phyloP scores from a whole-genome alignment of 805 yeast species.

The Candida silvicultrix region DNA sequence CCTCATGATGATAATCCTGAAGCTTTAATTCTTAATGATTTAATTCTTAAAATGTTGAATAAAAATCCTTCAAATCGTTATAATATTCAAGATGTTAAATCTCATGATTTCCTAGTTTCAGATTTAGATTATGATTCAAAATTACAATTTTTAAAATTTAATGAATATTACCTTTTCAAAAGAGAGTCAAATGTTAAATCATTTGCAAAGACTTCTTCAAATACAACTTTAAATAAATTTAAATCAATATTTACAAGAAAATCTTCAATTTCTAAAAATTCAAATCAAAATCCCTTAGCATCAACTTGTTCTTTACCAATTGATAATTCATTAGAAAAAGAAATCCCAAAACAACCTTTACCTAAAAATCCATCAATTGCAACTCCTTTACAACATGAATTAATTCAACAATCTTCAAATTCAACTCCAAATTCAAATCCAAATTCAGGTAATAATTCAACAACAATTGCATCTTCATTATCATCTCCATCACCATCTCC shows the following conservation, averaged over 20 bases:
- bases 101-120: conserved; percentile 70
- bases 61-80: conserved; percentile 70
- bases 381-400: conserved; percentile 3
- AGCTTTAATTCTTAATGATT: conserved; percentile 32
- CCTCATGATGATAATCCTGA: conserved; percentile 5
- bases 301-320: conserved; percentile 7
- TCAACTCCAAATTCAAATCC: background rate
- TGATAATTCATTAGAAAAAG: background rate
- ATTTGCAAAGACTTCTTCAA: conserved; percentile 3
- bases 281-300: background rate
- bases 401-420: background rate
- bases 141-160: conserved; percentile 15
- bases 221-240: conserved; percentile 16
- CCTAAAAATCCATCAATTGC: background rate
- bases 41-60: conserved; percentile 54
- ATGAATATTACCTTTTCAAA: conserved; percentile 13
- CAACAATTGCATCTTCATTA: background rate
- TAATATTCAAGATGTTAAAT: conserved; percentile 52
- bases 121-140: conserved; percentile 5
- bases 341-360: background rate
- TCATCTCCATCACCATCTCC: conserved; percentile 1
- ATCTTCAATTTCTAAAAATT: conserved; percentile 4
- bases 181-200: background rate
- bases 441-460: background rate
- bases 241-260: conserved; percentile 19